phyloP scores from a whole-genome alignment of 108 stramenopile species.

The Fragilaria crotonensis region DNA sequence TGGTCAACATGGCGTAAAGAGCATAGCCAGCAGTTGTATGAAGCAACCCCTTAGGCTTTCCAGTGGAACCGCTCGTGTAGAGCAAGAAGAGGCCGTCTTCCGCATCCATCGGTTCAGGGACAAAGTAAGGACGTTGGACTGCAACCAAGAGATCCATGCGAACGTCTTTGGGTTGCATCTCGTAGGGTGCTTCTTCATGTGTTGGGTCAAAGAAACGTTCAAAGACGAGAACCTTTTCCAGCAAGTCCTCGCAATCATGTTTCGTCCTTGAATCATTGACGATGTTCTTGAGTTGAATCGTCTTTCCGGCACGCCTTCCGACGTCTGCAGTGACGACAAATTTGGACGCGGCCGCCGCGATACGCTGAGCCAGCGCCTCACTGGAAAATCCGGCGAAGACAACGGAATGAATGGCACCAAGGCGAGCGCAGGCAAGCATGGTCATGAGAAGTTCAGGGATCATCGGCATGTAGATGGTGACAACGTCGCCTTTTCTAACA shows the following conservation, averaged over 20 bases:
- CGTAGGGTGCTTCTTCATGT: conserved; percentile 25
- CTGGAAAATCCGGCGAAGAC: conserved; percentile 97
- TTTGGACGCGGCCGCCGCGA: conserved; percentile 74
- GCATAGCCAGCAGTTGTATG: conserved; percentile 96
- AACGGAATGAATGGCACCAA: conserved; percentile 95
- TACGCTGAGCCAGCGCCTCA: conserved; percentile 87
- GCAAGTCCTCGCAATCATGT: conserved; percentile 49
- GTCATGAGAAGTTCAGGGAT: conserved; percentile 93
- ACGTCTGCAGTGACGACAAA: conserved; percentile 82
- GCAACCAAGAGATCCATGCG: conserved; percentile 78
- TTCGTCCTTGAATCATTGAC: conserved; percentile 75
- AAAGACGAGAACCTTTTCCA: conserved; percentile 84
- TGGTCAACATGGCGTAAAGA: conserved; percentile 82
- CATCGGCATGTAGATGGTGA: conserved; percentile 99
- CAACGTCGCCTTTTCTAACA: conserved; percentile 87
- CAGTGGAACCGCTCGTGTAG: conserved; percentile 97
- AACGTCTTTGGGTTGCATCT: conserved; percentile 66
- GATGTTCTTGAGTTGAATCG: conserved; percentile 83
- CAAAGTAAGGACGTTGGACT: conserved; percentile 90
- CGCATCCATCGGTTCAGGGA: conserved; percentile 90
- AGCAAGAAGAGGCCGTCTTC: conserved; percentile 95
- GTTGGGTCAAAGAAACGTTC: conserved; percentile 54
- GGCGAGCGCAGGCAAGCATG: conserved; percentile 96
- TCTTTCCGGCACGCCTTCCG: conserved; percentile 76
- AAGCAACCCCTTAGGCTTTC: conserved; percentile 89